Evolutionary conservation across 2,329 filamentous ascomycete species (phyloP), one percentile per base, ranked within the genome.

Genomic region (Diaporthe australafricana): DNA sequence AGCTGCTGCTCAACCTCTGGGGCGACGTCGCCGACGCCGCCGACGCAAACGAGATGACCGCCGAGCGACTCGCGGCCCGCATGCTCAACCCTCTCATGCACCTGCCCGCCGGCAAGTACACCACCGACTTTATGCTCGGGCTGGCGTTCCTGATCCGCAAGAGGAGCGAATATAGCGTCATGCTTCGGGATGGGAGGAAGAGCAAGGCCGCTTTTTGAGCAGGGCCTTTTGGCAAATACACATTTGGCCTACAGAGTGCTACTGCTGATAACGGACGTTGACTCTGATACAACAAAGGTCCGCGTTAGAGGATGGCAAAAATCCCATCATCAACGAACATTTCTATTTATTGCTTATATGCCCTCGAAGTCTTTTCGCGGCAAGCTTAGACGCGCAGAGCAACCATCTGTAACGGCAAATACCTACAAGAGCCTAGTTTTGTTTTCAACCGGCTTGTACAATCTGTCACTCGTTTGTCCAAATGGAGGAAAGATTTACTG

Each of bases 1-100:
- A 85, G 76, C 75, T 85, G 71, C 76, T 85, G 75, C 76, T 85
- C 32, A 84, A 83, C 68, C 76, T 85, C 20, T 85, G 83, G 83
- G 83, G 82, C 2, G 81, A 83, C 35, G 77, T 85, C 20, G 81
- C 83, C 3, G 79, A 81, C 27, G 79, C 79, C 0, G 80, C 80
- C 14, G 80, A 83, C 27, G 68, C 70, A 57, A 85, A 84, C 72
- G 81, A 82, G 52, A 85, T 84, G 84, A 83, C 83, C 66, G 83
- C 84, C 6, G 84, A 85, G 77, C 77, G 82, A 32, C 78, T 85
- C 8, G 82, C 84, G 0, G 78, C 77, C 20, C 76, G 80, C 12
- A 73, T 84, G 5, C 74, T 85, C 72, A 81, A 81, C 57, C 81
- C 83, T 11, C 77, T 85, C 22, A 80, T 84, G 81, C 83, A 84